Base-by-base conservation (phyloP, 805 yeast genomes). In the Pichia deserticola region DNA sequence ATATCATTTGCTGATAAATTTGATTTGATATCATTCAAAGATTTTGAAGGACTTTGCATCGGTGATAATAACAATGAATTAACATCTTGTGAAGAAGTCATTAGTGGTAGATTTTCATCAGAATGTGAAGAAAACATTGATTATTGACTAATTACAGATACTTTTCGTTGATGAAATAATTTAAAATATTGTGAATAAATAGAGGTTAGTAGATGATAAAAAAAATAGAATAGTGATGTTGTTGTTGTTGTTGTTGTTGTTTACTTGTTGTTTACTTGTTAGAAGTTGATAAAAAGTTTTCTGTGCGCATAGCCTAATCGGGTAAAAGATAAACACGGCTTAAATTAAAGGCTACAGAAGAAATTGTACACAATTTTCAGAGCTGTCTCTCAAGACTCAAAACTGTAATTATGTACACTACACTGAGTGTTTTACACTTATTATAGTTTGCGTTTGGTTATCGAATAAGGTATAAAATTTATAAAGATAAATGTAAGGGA, bases 1-100 rank as follows among this genome's bases (percentile, higher is more conserved):
- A 62, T 54, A 33, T 60, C 63, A 20, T 54, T 48, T 8, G 53
- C 36, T 7, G 53, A 42, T 37, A 46, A 12, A 27, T 45, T 41
- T 12, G 47, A 40, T 34, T 25, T 46, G 15, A 30, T 32, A 27
- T 34, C 36, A 34, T 9, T n/a, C 25, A 44, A 28, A 10, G 49
- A 46, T 42, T 40, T 48, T 1, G 41, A 4, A 11, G 42, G 47
- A 5, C 42, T 40, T 40, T 27, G 34, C 34, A 40, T 13, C 12
- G 42, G 42, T 5, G 42, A 10, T 10, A 35, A 40, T n/a, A 20
- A 20, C 20, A 20, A 20, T 20, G 20, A 20, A 20, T 20, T 20
- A 20, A 20, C 20, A 20, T 20, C 20, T 28, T 27, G 40, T 10
- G 33, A n/a, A 13, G 42, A 40, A 27, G 30, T 33, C 42, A 40